Percentiles rank a stretch among this genome's conserved stretches.
These are phyloP conservation scores for Myxozyma lipomycoides DNA, from an alignment of 805 yeast genomes.

Conservation along the genomic window DNA sequence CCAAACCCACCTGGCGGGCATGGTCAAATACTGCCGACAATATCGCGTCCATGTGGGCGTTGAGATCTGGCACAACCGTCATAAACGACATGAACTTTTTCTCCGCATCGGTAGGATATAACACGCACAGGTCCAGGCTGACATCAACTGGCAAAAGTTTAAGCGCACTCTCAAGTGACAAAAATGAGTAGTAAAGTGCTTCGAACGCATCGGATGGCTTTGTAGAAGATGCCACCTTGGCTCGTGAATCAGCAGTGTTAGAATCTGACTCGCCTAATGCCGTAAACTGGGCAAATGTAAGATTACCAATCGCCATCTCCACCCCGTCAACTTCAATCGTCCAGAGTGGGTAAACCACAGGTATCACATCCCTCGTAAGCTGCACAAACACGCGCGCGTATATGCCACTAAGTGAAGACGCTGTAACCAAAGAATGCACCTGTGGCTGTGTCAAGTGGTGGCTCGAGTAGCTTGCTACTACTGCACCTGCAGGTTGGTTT, in stretches of 20 bases:
- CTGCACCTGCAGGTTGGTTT: not conserved
- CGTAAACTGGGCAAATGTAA: conserved; percentile 40
- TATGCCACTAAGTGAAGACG: conserved; percentile 82
- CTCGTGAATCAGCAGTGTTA: conserved; percentile 2
- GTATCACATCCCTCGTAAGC: conserved; percentile 75
- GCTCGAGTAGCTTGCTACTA: not conserved
- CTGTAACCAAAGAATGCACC: conserved; percentile 73
- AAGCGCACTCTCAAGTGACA: conserved; percentile 60
- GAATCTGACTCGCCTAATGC: conserved; percentile 8
- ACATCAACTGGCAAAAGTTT: conserved; percentile 53
- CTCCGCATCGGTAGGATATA: conserved; percentile 65
- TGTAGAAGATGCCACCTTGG: not conserved
- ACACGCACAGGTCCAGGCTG: conserved; percentile 67
- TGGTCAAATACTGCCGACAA: conserved; percentile 71
- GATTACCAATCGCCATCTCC: conserved; percentile 56
- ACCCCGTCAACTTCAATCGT: conserved; percentile 39
- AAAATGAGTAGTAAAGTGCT: conserved; percentile 40
- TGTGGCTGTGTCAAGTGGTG: conserved; percentile 26
- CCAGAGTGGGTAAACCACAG: conserved; percentile 65
- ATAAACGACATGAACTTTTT: conserved; percentile 13
- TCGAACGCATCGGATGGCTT: conserved; percentile 27
- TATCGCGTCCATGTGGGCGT: conserved; percentile 70
- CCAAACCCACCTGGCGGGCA: conserved; percentile 46
- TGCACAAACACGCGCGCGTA: conserved; percentile 69
- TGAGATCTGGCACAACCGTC: conserved; percentile 46